Evolutionary conservation across 116 monocot genomes (phyloP).

Genomic region (Dioscorea cayenensis): DNA sequence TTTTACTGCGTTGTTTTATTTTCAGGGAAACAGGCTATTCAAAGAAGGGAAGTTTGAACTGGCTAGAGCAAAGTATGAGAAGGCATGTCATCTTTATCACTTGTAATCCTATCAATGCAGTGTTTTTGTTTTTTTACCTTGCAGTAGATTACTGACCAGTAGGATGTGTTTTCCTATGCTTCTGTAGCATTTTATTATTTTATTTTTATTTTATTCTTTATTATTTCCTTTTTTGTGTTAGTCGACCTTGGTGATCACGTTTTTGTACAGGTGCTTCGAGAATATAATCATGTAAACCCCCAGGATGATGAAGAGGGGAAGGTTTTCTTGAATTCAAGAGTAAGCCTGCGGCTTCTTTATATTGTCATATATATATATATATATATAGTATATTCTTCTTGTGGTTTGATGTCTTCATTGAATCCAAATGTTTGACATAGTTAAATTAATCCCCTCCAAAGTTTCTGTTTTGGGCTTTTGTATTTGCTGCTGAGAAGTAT

Average conservation of each 20-base stretch:
- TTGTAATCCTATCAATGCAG: neutral
- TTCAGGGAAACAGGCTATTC: conserved; percentile 89
- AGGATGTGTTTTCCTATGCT: too few relatives aligned
- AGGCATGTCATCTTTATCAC: neutral
- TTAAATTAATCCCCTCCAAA: too few relatives aligned
- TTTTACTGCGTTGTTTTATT: neutral
- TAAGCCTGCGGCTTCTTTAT: conserved; percentile 16
- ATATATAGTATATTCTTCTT: neutral
- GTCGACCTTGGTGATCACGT: too few relatives aligned
- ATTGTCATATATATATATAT: neutral
- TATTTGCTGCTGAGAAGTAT: neutral
- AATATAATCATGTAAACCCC: too few relatives aligned
- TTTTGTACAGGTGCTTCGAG: too few relatives aligned
- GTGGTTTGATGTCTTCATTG: neutral
- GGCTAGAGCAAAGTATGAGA: conserved; percentile 43
- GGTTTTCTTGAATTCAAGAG: conserved; percentile 87
- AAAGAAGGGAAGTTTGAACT: conserved; percentile 97
- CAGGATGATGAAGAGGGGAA: conserved; percentile 2
- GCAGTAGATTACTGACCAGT: too few relatives aligned
- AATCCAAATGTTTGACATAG: too few relatives aligned
- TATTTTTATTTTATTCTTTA: conserved; percentile 12
- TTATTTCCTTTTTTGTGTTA: too few relatives aligned
- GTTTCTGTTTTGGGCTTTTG: neutral
- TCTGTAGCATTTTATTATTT: too few relatives aligned
- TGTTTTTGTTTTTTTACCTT: neutral